Evolutionary conservation across 768 basidiomycete genomes (phyloP), one percentile per base, ranked within the genome.

Genomic region (Leccinum variicolor): DNA sequence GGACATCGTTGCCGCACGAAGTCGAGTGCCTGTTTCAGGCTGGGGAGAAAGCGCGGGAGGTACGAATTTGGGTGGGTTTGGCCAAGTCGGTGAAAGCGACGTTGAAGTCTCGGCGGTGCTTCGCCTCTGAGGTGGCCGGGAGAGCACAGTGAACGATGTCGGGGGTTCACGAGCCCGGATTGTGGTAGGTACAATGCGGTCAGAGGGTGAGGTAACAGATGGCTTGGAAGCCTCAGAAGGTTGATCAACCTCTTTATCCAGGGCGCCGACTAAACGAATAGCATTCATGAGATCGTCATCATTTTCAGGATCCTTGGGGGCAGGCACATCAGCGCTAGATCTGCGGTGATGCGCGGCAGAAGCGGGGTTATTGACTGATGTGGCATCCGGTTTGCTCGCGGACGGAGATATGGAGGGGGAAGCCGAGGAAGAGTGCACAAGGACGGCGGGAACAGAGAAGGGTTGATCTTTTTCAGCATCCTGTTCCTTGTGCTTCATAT

Each of bases 121-220:
- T 8, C 64, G 75, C 52, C 68, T 66, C 28, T 81, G 67, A 50
- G 77, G 73, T 21, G 85, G 84, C 21, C 85, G 73, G 19, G 84
- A 85, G 2, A 81, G 84, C 48, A 87, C 85, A 57, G 81, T 82
- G 64, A 87, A 87, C 26, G 84, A 75, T 7, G 83, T 79, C 10
- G 78, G 78, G 4, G 84, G 81, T 49, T 79, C 72, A 31, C 83
- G 78, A 64, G 79, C 75, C 60, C 80, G 82, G 60, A 87, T 85
- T 23, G 80, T 80, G 50, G 85, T 85, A 9, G 85, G 85, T 19
- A 81, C 62, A 17, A 73, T 72, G 34, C 58, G 64, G 25, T 72
- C 56, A 49, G 59, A 55, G 21, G 54, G 52, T 28, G 45, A 6
- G 29, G 45, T 59, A 26, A 34, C 43, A 10, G 56, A 43, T 21